Base-by-base conservation (phyloP, 805 yeast genomes). In the Yamadazyma nakazawae region DNA sequence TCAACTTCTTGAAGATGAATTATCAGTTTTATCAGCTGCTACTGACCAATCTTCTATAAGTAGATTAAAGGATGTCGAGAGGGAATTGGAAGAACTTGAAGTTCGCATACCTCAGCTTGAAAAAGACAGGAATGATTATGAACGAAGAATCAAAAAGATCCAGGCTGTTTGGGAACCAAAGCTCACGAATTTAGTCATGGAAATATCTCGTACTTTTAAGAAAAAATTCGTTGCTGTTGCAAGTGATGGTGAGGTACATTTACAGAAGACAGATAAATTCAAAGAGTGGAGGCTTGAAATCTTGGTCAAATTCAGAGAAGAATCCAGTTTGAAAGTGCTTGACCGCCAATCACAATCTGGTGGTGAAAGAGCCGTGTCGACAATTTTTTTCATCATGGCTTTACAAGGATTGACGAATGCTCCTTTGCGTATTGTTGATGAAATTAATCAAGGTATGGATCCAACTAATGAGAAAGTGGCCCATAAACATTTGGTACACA, bases 361-460 rank as follows among this genome's bases (percentile, higher is more conserved):
- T 47, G 99, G 99, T 42, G 99, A 94, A 64, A 80, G 96, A 58
- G 96, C 98, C 0, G 96, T 94, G 0, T 84, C 97, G 0, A 94
- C 98, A 0, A 92, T 92, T 2, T 79, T 91, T 43, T 94, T 86
- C 61, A 78, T 94, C 60, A 87, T 94, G 74, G 84, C 98, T 1
- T 71, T 94, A 52, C 99, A 94, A 67, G 92, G 90, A 10, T 74
- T 86, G 47, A 84, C 97, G 0, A 77, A 78, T 25, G 88, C 97
- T 0, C 98, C 99, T 9, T 89, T 94, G 59, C 74, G 98, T 60
- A 91, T 92, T 2, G 97, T 94, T 7, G 99, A 94, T 67, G 99
- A 94, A 71, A 95, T 94, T 52, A 94, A 94, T 62, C 99, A 94
- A 68, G 99, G 99, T 54, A 91, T 94, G 98, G 99, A 94, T 67